Evolutionary conservation across 2,329 filamentous ascomycete species (phyloP).

Genomic region (Aureobasidium subglaciale): DNA sequence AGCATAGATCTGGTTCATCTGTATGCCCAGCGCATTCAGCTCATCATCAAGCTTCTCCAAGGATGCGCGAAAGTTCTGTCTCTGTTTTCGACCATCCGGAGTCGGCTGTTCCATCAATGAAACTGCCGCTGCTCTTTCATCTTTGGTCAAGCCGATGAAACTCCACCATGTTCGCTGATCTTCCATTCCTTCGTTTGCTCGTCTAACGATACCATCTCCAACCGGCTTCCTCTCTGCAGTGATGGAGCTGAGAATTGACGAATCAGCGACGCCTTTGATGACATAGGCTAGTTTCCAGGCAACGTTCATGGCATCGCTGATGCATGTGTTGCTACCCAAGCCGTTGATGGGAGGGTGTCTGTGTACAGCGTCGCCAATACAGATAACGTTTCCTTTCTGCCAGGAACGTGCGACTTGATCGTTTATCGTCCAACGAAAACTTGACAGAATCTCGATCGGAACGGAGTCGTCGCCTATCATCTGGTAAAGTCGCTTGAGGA

Average conservation of each 20-base stretch:
- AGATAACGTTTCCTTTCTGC: constrained; percentile 44
- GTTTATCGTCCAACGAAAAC: constrained; percentile 55
- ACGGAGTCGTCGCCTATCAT: constrained; percentile 51
- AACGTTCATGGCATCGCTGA: constrained; percentile 34
- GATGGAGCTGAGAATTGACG: constrained; percentile 26
- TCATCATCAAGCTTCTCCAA: constrained; percentile 18
- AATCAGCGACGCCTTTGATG: constrained; percentile 23
- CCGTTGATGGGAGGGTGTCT: constrained; percentile 53
- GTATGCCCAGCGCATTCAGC: constrained; percentile 50
- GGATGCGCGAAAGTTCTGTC: constrained; percentile 31
- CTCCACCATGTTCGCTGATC: constrained; percentile 24
- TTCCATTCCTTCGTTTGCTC: constrained; percentile 47
- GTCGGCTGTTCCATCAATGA: constrained; percentile 16
- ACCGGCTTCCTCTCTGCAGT: constrained; percentile 31
- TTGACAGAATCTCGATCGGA: constrained; percentile 44
- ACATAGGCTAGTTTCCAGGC: constrained; percentile 33
- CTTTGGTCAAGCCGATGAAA: constrained; percentile 20
- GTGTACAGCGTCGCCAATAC: constrained; percentile 52
- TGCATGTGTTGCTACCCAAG: constrained; percentile 50
- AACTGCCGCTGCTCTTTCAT: constrained; percentile 23
- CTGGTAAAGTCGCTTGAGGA: constrained; percentile 38
- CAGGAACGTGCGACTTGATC: constrained; percentile 55
- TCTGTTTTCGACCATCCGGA: constrained; percentile 29
- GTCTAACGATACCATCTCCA: constrained; percentile 44
- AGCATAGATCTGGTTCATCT: constrained; percentile 53